Evolutionary conservation across 306 rosid species (phyloP).

Genomic region (Castanopsis chinensis): DNA sequence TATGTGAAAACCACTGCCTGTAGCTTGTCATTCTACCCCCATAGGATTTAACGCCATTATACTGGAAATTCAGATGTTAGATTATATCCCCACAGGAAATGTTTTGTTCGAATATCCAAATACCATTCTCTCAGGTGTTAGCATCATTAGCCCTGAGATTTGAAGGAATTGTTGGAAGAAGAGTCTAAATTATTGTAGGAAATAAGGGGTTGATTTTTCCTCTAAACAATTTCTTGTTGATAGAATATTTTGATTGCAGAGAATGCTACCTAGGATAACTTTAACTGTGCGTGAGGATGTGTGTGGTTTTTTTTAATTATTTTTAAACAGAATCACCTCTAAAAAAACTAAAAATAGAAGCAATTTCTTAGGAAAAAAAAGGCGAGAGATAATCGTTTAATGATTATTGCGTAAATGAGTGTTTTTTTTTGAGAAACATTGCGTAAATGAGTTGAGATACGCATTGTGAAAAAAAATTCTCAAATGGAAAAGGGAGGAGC

Average conservation of each 20-base stretch:
- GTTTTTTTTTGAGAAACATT: no score
- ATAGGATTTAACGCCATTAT: constrained; percentile 8
- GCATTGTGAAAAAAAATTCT: no score
- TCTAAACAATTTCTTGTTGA: not conserved
- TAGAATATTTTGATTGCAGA: not conserved
- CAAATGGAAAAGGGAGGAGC: no score
- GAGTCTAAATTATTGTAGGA: no score
- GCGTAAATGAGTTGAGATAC: no score
- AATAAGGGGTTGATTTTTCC: not conserved
- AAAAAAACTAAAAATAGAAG: no score
- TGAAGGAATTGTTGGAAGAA: constrained; percentile 2
- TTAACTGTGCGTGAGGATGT: no score
- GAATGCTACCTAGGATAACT: not conserved
- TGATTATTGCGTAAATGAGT: no score
- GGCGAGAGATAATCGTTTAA: no score
- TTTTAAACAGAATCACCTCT: no score
- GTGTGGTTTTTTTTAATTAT: no score
- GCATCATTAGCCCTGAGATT: not conserved
- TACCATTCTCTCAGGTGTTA: not conserved
- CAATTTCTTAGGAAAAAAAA: no score
- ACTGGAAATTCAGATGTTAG: not conserved
- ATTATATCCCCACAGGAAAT: not conserved
- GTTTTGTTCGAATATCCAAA: constrained; percentile 1
- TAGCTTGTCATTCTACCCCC: constrained; percentile 7
- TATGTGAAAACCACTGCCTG: not conserved